phyloP scores from a whole-genome alignment of 75 land plant genomes.

The Isoetes taiwanensis region DNA sequence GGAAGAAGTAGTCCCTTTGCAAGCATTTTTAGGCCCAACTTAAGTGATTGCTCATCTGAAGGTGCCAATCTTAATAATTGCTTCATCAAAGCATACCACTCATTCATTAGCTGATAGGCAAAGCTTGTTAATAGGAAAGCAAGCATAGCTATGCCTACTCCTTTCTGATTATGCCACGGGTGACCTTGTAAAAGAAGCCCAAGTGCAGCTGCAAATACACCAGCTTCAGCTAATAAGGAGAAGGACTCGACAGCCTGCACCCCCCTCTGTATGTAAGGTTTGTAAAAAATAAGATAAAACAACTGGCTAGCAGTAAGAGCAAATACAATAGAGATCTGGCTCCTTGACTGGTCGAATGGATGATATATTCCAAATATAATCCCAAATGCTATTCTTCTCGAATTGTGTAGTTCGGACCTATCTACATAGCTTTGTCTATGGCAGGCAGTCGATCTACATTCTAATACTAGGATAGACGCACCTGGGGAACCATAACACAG shows the following conservation, averaged over 20 bases:
- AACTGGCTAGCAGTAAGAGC: constrained; percentile 51
- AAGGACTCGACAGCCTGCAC: constrained; percentile 71
- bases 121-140: constrained; percentile 28
- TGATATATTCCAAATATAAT: constrained; percentile 37
- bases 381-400: constrained; percentile 42
- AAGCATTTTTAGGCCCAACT: constrained; percentile 30
- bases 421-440: no score
- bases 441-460: no score
- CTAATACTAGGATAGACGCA: no score
- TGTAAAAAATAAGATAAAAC: constrained; percentile 53
- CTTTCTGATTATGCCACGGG: constrained; percentile 11
- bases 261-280: constrained; percentile 63
- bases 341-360: constrained; percentile 11
- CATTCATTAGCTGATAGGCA: constrained; percentile 36
- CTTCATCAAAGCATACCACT: constrained; percentile 54
- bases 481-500: no score
- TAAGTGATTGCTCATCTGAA: constrained; percentile 22
- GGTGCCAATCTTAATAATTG: constrained; percentile 35
- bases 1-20: constrained; percentile 28
- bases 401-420: no score
- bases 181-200: constrained; percentile 32
- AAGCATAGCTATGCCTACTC: constrained; percentile 41
- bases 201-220: constrained; percentile 34
- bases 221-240: constrained; percentile 40
- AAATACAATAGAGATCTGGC: constrained; percentile 28